These are phyloP conservation scores for Plectosphaerella sp. DNA, from an alignment of 2,329 filamentous ascomycete genomes.

Conservation along the genomic window DNA sequence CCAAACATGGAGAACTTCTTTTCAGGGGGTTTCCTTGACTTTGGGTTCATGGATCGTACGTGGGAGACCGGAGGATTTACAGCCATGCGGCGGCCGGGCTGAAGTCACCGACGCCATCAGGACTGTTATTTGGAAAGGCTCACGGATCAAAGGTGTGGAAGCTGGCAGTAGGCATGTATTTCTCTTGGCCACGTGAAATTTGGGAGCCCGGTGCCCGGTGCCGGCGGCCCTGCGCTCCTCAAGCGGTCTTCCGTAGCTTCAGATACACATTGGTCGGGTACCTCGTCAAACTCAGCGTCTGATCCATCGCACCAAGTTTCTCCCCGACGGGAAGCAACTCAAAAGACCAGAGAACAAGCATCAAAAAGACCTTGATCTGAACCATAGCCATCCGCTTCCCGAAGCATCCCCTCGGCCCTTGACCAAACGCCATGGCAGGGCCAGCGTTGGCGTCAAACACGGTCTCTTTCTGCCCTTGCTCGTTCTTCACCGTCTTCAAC, in stretches of 20 bases:
- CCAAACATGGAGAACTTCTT: background rate
- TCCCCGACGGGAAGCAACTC: constrained; percentile 12
- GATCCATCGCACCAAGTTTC: constrained; percentile 11
- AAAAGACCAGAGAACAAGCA: constrained; percentile 22
- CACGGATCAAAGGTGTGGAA: too few relatives aligned
- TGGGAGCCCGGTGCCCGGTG: too few relatives aligned
- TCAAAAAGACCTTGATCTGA: constrained; percentile 19
- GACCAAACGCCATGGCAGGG: constrained; percentile 17
- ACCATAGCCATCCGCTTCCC: constrained; percentile 21
- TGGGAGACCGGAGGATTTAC: background rate
- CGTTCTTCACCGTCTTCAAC: constrained; percentile 6
- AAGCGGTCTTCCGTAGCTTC: constrained; percentile 11
- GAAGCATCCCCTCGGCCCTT: constrained; percentile 19
- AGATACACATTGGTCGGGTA: constrained; percentile 19
- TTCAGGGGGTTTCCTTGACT: background rate
- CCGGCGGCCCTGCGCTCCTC: too few relatives aligned
- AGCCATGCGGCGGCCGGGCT: too few relatives aligned
- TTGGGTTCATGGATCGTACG: background rate
- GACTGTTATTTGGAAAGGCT: too few relatives aligned
- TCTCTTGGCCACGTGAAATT: too few relatives aligned
- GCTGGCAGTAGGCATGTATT: too few relatives aligned
- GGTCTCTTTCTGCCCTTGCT: background rate
- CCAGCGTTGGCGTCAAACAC: constrained; percentile 17
- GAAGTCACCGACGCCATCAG: too few relatives aligned
- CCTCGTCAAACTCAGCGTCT: constrained; percentile 18